Conservation (phyloP, 768 basidiomycete species). For the Piloderma croceum region DNA sequence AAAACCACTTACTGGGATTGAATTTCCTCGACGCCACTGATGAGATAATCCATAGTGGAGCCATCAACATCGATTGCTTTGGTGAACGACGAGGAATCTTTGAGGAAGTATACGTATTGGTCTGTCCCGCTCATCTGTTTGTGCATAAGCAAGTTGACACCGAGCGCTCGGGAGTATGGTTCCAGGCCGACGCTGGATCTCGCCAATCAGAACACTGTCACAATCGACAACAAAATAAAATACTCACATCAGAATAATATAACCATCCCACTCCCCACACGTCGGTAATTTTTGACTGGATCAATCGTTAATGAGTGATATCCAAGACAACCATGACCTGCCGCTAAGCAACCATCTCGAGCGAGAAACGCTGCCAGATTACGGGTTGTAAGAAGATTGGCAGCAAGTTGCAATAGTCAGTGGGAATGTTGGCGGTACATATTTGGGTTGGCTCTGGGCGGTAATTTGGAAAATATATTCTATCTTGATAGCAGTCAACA, state of each 20-base stretch:
- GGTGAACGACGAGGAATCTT: conserved; percentile 69
- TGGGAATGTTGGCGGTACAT: conserved; percentile 57
- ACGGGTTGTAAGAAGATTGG: conserved; percentile 79
- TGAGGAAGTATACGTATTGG: conserved; percentile 77
- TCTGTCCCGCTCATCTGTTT: conserved; percentile 88
- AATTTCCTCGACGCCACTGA: conserved; percentile 73
- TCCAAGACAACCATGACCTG: conserved; percentile 79
- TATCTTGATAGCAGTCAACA: conserved; percentile 57
- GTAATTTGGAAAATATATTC: conserved; percentile 93
- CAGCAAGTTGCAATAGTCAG: conserved; percentile 72
- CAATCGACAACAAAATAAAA: neutral
- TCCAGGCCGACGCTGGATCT: conserved; percentile 51
- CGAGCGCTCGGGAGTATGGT: conserved; percentile 67
- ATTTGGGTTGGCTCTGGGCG: conserved; percentile 90
- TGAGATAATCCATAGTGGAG: conserved; percentile 72
- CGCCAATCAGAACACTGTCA: neutral
- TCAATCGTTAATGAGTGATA: conserved; percentile 83
- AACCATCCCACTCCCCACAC: conserved; percentile 88
- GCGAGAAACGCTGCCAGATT: conserved; percentile 83
- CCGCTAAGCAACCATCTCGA: conserved; percentile 66
- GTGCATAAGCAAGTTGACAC: conserved; percentile 76
- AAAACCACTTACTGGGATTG: conserved; percentile 64
- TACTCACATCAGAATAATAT: conserved; percentile 70
- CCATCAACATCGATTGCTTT: conserved; percentile 72
- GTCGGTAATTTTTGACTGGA: conserved; percentile 85